Conservation (phyloP, 2,329 filamentous ascomycete species). For the Colletotrichum sp. region DNA sequence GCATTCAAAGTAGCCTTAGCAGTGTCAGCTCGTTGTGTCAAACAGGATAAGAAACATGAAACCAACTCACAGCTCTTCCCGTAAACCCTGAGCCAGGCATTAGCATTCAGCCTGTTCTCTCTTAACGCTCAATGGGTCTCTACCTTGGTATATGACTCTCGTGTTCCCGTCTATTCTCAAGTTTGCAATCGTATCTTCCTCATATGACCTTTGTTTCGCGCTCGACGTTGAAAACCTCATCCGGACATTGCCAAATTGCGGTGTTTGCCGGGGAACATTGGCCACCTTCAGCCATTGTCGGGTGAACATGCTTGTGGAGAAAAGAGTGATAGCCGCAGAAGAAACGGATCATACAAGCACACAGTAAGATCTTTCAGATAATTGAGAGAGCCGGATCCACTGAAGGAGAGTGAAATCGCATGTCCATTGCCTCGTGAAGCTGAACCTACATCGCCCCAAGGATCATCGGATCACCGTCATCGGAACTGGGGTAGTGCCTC, state of each 20-base stretch:
- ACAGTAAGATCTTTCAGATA: neutral
- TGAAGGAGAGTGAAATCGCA: accelerated
- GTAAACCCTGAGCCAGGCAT: slow-evolving; percentile 35
- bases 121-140: neutral
- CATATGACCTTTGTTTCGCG: slow-evolving; percentile 16
- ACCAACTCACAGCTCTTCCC: slow-evolving; percentile 36
- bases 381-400: accelerated
- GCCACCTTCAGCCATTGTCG: neutral
- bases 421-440: neutral
- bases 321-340: accelerated
- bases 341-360: accelerated
- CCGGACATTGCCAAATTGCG: neutral
- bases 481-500: neutral
- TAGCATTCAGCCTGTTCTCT: neutral
- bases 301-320: neutral
- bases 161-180: slow-evolving; percentile 30
- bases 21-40: neutral
- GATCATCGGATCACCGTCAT: accelerated
- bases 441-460: neutral
- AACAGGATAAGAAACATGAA: no score
- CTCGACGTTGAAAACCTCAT: neutral
- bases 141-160: slow-evolving; percentile 42
- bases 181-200: slow-evolving; percentile 32
- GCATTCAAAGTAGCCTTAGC: slow-evolving; percentile 41
- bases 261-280: neutral